Conservation (phyloP, 495 filamentous ascomycete genomes). For the Thozetella sp. region DNA sequence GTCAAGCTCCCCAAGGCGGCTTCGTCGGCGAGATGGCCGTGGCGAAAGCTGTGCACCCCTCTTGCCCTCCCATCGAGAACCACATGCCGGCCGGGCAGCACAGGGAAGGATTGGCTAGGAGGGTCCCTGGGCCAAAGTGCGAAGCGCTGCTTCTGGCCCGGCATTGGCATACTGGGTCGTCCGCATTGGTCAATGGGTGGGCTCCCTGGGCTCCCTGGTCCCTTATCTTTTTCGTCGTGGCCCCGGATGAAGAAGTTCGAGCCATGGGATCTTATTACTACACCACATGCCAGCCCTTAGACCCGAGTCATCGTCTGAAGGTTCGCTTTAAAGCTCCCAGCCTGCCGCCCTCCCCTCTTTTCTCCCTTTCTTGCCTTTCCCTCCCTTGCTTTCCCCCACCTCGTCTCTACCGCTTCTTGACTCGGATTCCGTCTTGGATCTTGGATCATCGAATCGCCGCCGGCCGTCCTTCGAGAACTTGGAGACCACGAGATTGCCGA, state of each 20-base stretch:
- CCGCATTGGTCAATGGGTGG: not conserved
- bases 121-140: no score
- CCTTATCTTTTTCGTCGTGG: slow-evolving; percentile 7
- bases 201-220: not conserved
- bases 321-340: no score
- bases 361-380: slow-evolving; percentile 1
- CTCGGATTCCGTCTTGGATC: not conserved
- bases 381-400: not conserved
- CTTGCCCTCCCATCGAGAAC: no score
- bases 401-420: not conserved
- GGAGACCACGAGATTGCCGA: no score
- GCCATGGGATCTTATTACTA: not conserved
- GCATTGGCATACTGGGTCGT: not conserved
- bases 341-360: slow-evolving; percentile 2
- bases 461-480: no score
- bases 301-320: slow-evolving; percentile 1
- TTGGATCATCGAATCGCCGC: not conserved
- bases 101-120: no score
- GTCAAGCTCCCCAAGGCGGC: no score
- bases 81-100: no score
- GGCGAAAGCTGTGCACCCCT: no score
- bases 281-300: not conserved
- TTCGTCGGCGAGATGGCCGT: no score
- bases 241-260: no score
- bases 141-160: not conserved